Conservation (phyloP, 306 rosid genomes). For the Cucumis hystrix region DNA sequence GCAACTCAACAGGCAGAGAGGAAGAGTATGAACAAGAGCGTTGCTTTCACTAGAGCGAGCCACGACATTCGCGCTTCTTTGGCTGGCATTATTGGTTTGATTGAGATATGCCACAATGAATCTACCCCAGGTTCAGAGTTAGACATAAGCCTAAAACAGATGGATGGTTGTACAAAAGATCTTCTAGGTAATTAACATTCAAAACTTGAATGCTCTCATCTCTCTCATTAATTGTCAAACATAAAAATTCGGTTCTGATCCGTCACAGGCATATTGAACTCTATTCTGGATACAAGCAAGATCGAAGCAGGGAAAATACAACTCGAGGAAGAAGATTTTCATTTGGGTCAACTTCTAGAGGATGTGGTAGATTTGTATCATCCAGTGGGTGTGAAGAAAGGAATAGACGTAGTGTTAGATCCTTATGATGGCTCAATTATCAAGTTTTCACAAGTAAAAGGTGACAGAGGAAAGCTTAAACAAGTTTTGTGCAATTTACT, state of each 20-base stretch:
- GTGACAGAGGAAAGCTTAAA: constrained; percentile 68
- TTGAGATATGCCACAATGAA: constrained; percentile 31
- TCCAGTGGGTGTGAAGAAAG: constrained; percentile 47
- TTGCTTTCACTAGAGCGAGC: constrained; percentile 53
- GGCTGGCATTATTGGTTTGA: constrained; percentile 49
- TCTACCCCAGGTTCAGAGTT: constrained; percentile 22
- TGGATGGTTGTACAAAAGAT: constrained; percentile 48
- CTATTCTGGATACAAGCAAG: constrained; percentile 74
- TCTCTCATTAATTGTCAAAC: neutral
- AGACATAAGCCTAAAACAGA: constrained; percentile 35
- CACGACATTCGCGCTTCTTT: constrained; percentile 68
- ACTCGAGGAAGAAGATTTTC: constrained; percentile 69
- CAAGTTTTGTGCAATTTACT: constrained; percentile 59
- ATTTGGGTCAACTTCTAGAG: constrained; percentile 43
- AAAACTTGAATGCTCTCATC: neutral
- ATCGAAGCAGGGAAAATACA: constrained; percentile 75
- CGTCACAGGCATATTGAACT: constrained; percentile 44
- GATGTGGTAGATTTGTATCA: constrained; percentile 56
- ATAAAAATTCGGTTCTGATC: neutral
- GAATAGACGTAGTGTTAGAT: constrained; percentile 63
- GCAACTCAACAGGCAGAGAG: constrained; percentile 68
- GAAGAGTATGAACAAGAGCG: constrained; percentile 57
- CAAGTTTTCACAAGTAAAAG: constrained; percentile 36
- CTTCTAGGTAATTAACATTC: constrained; percentile 32
- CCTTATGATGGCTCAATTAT: constrained; percentile 45